phyloP scores from a whole-genome alignment of 2,329 filamentous ascomycete genomes.

The Apiospora koreana region DNA sequence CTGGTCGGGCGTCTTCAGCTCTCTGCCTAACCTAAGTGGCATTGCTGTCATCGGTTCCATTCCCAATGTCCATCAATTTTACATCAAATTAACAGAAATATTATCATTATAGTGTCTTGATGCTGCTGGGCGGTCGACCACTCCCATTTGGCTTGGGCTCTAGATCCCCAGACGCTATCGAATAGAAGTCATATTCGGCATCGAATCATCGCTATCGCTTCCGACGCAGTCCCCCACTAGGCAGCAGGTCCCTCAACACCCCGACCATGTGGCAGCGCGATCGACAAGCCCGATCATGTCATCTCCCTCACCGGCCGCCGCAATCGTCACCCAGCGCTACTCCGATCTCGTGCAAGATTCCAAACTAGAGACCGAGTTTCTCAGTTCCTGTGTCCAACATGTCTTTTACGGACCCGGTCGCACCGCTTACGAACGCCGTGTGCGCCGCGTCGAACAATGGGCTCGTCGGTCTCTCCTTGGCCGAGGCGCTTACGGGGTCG shows the following conservation, averaged over 20 bases:
- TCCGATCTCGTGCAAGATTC: constrained; percentile 19
- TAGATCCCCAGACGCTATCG: background rate
- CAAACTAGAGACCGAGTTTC: constrained; percentile 15
- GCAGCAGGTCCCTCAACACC: too few species aligned
- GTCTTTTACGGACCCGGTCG: constrained; percentile 13
- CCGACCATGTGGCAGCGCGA: background rate
- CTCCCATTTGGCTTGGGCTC: too few species aligned
- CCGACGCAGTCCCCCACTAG: too few species aligned
- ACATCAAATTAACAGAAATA: background rate
- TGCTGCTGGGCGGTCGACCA: too few species aligned
- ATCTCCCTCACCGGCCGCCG: background rate
- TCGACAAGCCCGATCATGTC: background rate
- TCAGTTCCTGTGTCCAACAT: constrained; percentile 1
- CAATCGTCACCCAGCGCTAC: background rate
- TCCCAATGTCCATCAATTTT: too few species aligned
- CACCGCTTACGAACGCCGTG: background rate
- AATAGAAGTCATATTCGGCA: background rate
- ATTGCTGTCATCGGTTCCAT: too few species aligned
- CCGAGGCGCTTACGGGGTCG: constrained; percentile 14
- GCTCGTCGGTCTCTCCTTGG: constrained; percentile 7
- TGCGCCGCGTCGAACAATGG: constrained; percentile 13
- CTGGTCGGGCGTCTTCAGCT: background rate
- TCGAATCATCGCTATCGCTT: too few species aligned
- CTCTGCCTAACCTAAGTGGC: background rate
- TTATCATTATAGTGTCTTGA: background rate